Evolutionary conservation across 805 yeast genomes (phyloP).

Genomic region (Lachancea mirantina): DNA sequence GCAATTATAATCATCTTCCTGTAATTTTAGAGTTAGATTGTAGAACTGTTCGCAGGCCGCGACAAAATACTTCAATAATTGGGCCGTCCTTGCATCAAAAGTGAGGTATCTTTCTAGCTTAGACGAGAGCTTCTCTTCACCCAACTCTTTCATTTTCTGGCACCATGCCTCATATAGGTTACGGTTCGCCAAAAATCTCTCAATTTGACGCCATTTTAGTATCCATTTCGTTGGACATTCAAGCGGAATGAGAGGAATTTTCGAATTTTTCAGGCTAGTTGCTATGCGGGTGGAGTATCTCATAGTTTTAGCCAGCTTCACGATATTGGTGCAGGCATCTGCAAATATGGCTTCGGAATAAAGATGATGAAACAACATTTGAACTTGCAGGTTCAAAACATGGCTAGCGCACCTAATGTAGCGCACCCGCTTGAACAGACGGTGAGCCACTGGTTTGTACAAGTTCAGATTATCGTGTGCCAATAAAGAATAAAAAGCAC

Average conservation of each 20-base stretch:
- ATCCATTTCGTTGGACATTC: slow-evolving; percentile 6
- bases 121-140: background rate
- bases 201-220: slow-evolving; percentile 7
- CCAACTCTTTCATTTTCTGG: background rate
- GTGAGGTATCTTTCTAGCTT: background rate
- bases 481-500: background rate
- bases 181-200: slow-evolving; percentile 3
- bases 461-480: background rate
- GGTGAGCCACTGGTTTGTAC: slow-evolving; percentile 1
- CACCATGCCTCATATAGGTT: slow-evolving; percentile 1
- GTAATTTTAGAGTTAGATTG: slow-evolving; percentile 1
- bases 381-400: slow-evolving; percentile 1
- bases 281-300: slow-evolving; percentile 1
- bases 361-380: background rate
- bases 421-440: background rate
- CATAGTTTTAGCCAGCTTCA: slow-evolving; percentile 3
- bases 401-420: slow-evolving; percentile 2
- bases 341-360: background rate
- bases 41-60: slow-evolving; percentile 1
- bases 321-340: slow-evolving; percentile 1
- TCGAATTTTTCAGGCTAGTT: slow-evolving; percentile 2
- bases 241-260: slow-evolving; percentile 4
- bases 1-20: slow-evolving; percentile 2
- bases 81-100: background rate
- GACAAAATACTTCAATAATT: slow-evolving; percentile 5